Conservation (phyloP, 2,329 filamentous ascomycete genomes). For the Gyromitra esculenta region DNA sequence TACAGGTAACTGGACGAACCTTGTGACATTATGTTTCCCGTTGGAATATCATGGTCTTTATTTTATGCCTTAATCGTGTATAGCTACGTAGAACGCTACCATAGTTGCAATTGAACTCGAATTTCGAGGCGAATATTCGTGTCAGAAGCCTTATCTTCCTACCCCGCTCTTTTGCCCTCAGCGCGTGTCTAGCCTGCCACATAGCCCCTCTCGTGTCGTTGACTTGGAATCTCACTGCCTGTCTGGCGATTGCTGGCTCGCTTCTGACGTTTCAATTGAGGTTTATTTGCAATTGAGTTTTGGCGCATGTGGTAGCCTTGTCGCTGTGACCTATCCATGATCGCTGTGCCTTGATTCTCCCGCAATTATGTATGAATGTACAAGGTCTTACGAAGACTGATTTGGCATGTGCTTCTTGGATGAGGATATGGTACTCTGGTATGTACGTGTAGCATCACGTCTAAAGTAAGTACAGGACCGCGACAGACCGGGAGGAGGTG, state of each 20-base stretch:
- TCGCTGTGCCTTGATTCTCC: constrained; percentile 51
- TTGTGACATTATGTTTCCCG: constrained; percentile 52
- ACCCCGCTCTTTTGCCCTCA: constrained; percentile 49
- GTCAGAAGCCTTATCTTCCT: constrained; percentile 52
- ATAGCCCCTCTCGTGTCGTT: constrained; percentile 51
- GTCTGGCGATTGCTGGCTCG: constrained; percentile 50
- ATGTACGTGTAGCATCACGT: constrained; percentile 48
- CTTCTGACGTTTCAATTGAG: constrained; percentile 54
- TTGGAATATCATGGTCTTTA: constrained; percentile 39
- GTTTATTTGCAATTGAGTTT: constrained; percentile 55
- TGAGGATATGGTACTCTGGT: constrained; percentile 11
- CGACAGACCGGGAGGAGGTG: constrained; percentile 37
- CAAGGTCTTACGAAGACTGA: constrained; percentile 36
- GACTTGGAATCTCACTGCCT: constrained; percentile 45
- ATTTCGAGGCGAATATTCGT: constrained; percentile 50
- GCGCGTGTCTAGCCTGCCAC: constrained; percentile 52
- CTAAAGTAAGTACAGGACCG: constrained; percentile 17
- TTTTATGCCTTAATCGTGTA: constrained; percentile 44
- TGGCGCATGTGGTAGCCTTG: constrained; percentile 51
- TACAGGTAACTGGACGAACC: constrained; percentile 37
- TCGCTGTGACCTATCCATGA: constrained; percentile 43
- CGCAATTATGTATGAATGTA: constrained; percentile 37
- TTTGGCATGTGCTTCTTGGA: constrained; percentile 40
- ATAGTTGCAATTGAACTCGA: constrained; percentile 49
- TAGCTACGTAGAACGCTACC: constrained; percentile 48